Percentiles rank a stretch among this genome's conserved stretches.
phyloP scores from a whole-genome alignment of 164 flowering plant genomes.

The Protea cynaroides region DNA sequence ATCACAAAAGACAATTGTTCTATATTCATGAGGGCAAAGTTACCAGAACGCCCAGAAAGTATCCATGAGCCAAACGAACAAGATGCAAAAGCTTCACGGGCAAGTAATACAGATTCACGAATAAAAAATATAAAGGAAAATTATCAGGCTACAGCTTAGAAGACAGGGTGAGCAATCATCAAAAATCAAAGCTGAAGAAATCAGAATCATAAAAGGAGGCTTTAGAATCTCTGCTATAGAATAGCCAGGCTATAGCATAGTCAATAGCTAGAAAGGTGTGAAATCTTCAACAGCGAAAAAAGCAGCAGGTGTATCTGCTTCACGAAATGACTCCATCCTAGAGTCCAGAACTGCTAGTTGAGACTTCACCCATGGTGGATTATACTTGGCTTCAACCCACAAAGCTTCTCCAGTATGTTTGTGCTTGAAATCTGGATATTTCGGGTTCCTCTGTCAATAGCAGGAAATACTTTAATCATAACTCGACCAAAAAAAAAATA shows the following conservation, averaged over 20 bases:
- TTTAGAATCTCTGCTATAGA: not conserved
- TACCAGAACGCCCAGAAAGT: not conserved
- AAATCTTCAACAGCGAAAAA: conserved; percentile 33
- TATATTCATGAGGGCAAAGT: not conserved
- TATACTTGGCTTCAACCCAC: conserved; percentile 81
- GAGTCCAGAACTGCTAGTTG: conserved; percentile 67
- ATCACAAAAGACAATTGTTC: not conserved
- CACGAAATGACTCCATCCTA: conserved; percentile 54
- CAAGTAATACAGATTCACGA: not conserved
- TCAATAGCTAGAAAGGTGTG: conserved; percentile 25
- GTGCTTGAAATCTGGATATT: conserved; percentile 94
- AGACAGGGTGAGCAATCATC: conserved; percentile 4
- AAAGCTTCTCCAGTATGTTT: conserved; percentile 90
- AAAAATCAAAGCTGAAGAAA: conserved; percentile 1
- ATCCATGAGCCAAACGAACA: conserved; percentile 9
- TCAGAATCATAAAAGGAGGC: not conserved
- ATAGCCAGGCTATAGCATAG: not conserved
- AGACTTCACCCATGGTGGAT: conserved; percentile 88
- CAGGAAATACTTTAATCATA: conserved; percentile 1
- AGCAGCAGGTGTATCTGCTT: conserved; percentile 15
- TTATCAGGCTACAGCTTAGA: not conserved
- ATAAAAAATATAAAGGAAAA: conserved; percentile 5
- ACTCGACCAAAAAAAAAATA: not conserved
- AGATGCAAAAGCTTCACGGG: not conserved
- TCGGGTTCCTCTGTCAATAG: conserved; percentile 61